Conservation (phyloP, 1,284 basidiomycete genomes). For the Flammula alnicola region DNA sequence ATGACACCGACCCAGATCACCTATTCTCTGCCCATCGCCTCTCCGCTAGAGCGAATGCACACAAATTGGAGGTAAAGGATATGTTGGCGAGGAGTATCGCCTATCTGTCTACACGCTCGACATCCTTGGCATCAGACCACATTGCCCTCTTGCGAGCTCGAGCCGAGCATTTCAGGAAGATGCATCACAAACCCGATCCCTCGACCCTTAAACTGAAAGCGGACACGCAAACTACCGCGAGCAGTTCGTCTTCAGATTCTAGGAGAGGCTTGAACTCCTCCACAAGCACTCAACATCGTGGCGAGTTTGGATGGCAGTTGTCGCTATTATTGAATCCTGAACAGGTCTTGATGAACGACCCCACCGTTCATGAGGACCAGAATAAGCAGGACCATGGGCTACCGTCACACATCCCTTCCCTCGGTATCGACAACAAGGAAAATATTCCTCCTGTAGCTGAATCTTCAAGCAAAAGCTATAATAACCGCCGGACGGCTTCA, state of each 20-base stretch:
- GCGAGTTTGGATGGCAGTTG: slow-evolving; percentile 18
- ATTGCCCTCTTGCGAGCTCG: slow-evolving; percentile 1
- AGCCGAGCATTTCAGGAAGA: slow-evolving; percentile 10
- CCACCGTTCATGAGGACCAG: no score
- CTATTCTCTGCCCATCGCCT: slow-evolving; percentile 34
- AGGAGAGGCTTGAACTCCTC: not conserved
- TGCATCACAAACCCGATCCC: not conserved
- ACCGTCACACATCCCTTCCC: no score
- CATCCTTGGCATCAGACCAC: slow-evolving; percentile 3
- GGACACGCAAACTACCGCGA: not conserved
- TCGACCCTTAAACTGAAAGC: not conserved
- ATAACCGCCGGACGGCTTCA: no score
- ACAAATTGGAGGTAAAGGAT: not conserved
- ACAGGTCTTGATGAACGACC: no score
- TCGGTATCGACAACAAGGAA: no score
- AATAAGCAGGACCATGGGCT: no score
- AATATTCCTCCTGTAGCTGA: no score
- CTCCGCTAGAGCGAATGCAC: not conserved
- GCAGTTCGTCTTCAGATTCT: not conserved
- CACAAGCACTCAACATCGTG: not conserved
- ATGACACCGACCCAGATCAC: not conserved
- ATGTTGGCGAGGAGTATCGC: slow-evolving; percentile 6
- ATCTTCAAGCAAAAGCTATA: no score
- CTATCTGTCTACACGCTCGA: slow-evolving; percentile 1
- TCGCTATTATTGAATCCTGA: no score